Base-by-base conservation (phyloP, 345 rosid genomes). In the Brassica cretica region DNA sequence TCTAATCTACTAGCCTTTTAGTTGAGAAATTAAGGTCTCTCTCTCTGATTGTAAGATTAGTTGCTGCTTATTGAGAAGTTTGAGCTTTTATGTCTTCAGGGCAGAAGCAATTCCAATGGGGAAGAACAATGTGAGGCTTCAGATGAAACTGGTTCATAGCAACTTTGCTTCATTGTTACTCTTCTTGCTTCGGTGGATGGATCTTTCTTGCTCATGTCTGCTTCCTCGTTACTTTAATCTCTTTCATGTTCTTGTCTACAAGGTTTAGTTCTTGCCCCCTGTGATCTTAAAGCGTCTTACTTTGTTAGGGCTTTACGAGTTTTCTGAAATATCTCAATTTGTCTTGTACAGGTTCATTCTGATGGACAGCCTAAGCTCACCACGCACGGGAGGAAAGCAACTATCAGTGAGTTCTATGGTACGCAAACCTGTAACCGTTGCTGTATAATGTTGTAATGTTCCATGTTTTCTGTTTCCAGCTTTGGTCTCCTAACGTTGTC, bases 331-430 rank as follows among this genome's bases (percentile, higher is more conserved):
- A 49, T 44, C 62, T 30, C 62, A 33, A 8, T 32, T 41, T 59
- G 73, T 12, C 58, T 64, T 66, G 64, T 29, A 3, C 53, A 71
- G 77, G 97, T 89, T 16, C 84, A 87, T 71, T 81, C 86, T 10
- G 90, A 96, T 82, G 94, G 90, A 69, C 87, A 84, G 76, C 87
- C 89, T 21, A 85, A 77, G 58, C 73, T 85, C 37, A 79, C 94
- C 29, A 80, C 82, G 2, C 88, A 81, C 67, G 98, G 97, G 64
- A 87, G 99, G 81, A 96, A 96, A 81, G 97, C 99, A 3, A 87
- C 97, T 49, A 82, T 96, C 69, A 89, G 85, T 79, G 98, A 96
- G 78, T 96, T 96, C 77, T 96, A 96, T 39, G 93, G 99, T 93
- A 78, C 77, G 76, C 66, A 51, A 73, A 59, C 64, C 37, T 15